Conservation (phyloP, 1,284 basidiomycete species). For the Pseudozyma hubeiensis region DNA sequence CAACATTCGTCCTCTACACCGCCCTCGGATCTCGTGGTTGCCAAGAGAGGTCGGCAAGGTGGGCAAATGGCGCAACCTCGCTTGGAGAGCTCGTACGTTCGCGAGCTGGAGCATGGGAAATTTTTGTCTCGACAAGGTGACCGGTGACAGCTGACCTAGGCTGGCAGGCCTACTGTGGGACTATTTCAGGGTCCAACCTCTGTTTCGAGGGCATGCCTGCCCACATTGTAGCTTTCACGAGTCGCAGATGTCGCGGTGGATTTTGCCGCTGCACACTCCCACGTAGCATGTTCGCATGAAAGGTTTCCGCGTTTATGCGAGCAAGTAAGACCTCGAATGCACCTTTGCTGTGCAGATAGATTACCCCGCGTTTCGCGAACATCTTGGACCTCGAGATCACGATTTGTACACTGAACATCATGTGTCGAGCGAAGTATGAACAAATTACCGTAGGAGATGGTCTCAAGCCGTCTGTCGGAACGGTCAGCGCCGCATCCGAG, state of each 20-base stretch:
- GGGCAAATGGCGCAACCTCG: slow-evolving; percentile 2
- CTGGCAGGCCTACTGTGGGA: not conserved
- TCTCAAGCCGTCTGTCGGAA: not conserved
- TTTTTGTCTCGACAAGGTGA: not conserved
- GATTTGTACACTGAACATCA: too few species aligned
- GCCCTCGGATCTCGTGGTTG: not conserved
- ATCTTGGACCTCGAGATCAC: too few species aligned
- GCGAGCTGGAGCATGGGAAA: slow-evolving; percentile 11
- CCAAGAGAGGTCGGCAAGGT: slow-evolving; percentile 10
- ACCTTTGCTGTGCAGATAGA: not conserved
- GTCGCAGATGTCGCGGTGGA: too few species aligned
- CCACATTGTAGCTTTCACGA: too few species aligned
- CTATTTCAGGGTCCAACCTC: not conserved
- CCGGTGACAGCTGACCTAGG: slow-evolving; percentile 2
- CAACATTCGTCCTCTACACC: too few species aligned
- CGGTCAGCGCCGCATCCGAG: not conserved
- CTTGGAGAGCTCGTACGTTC: not conserved
- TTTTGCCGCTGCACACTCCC: too few species aligned
- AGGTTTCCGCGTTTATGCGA: too few species aligned
- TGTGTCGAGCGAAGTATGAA: too few species aligned
- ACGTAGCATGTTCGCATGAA: too few species aligned
- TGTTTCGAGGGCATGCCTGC: not conserved
- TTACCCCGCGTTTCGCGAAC: not conserved
- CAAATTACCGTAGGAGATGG: too few species aligned
- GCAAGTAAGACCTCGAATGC: not conserved